phyloP scores from a whole-genome alignment of 1,284 basidiomycete species.

The Microbotryum lychnidis-dioicae region DNA sequence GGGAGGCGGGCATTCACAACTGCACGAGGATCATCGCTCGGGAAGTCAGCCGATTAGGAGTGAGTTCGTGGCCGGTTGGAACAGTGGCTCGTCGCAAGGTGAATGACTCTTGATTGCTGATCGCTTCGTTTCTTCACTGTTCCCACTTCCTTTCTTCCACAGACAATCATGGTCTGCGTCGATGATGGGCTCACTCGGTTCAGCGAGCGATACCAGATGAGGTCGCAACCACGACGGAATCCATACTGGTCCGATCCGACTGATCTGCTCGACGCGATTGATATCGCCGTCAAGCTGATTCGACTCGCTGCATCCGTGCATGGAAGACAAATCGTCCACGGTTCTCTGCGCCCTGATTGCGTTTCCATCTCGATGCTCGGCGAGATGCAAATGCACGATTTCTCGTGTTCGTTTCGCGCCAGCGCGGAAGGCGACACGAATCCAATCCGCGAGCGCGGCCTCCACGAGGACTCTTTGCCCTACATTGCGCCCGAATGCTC shows the following conservation, averaged over 20 bases:
- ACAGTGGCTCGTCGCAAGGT: neutral
- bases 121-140: neutral
- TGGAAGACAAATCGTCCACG: constrained; percentile 21
- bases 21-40: constrained; percentile 12
- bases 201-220: constrained; percentile 9
- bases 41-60: constrained; percentile 20
- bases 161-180: constrained; percentile 20
- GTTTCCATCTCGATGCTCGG: constrained; percentile 10
- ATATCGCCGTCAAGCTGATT: constrained; percentile 18
- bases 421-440: neutral
- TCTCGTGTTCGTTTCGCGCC: constrained; percentile 20
- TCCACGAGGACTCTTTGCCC: constrained; percentile 25
- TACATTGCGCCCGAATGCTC: constrained; percentile 28
- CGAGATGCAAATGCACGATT: constrained; percentile 28
- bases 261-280: constrained; percentile 8
- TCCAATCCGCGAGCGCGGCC: constrained; percentile 23
- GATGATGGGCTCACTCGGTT: constrained; percentile 14
- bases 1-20: constrained; percentile 15
- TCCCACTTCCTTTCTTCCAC: neutral
- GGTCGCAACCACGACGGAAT: neutral
- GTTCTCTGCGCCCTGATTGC: constrained; percentile 24
- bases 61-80: neutral
- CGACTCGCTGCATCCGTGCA: constrained; percentile 19
- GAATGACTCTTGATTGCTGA: too few relatives aligned
- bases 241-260: constrained; percentile 16